phyloP scores from a whole-genome alignment of 768 basidiomycete species.

The Tricholoma flavovirens region DNA sequence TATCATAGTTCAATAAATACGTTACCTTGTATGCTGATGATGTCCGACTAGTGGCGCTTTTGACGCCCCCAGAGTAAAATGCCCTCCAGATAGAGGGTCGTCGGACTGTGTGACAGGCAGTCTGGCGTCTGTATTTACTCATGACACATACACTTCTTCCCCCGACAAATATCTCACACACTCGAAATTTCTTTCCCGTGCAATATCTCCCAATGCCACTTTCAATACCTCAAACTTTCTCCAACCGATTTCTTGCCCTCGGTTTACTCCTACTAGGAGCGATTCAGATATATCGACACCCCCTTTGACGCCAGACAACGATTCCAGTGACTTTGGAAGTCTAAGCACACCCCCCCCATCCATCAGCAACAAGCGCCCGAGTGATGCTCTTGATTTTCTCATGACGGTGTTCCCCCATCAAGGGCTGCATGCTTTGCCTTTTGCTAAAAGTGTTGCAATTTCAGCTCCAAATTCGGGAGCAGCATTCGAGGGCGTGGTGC shows the following conservation, averaged over 20 bases:
- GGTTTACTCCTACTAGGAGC: slow-evolving; percentile 36
- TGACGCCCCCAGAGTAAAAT: slow-evolving; percentile 87
- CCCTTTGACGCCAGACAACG: slow-evolving; percentile 72
- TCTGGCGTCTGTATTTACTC: slow-evolving; percentile 59
- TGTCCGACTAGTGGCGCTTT: slow-evolving; percentile 76
- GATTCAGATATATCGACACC: slow-evolving; percentile 57
- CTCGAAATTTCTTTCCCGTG: slow-evolving; percentile 13
- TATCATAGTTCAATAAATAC: slow-evolving; percentile 12
- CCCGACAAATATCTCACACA: slow-evolving; percentile 13
- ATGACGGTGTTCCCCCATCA: slow-evolving; percentile 73
- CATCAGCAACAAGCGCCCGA: slow-evolving; percentile 35
- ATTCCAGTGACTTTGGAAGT: slow-evolving; percentile 41
- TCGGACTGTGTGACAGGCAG: slow-evolving; percentile 93
- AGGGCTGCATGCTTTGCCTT: slow-evolving; percentile 61
- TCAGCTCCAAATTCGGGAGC: slow-evolving; percentile 62
- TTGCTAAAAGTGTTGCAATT: slow-evolving; percentile 70
- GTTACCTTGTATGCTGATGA: slow-evolving; percentile 5
- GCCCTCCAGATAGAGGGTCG: slow-evolving; percentile 96
- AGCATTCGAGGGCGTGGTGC: slow-evolving; percentile 72
- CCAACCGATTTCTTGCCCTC: slow-evolving; percentile 29
- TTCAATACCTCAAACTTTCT: slow-evolving; percentile 12
- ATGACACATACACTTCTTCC: slow-evolving; percentile 37
- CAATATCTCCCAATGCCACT: neutral
- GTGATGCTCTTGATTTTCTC: slow-evolving; percentile 72
- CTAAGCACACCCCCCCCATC: slow-evolving; percentile 29